Evolutionary conservation across 2,329 filamentous ascomycete species (phyloP).

Genomic region (Corniculantispora saksenae): DNA sequence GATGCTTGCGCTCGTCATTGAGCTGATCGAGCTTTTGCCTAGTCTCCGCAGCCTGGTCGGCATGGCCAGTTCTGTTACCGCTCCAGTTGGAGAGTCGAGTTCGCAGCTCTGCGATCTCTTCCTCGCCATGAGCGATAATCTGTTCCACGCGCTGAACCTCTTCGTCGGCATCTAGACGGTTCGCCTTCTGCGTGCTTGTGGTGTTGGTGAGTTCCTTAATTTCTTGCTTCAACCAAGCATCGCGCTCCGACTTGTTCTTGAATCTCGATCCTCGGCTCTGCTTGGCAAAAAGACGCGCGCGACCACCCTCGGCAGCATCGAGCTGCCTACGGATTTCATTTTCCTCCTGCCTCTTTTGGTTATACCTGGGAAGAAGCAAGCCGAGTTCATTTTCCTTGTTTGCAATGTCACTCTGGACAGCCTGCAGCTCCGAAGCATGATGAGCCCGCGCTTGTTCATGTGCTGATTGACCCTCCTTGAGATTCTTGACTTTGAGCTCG

Average conservation of each 20-base stretch:
- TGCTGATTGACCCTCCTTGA: slow-evolving; percentile 79
- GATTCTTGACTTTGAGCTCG: slow-evolving; percentile 79
- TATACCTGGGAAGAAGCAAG: slow-evolving; percentile 75
- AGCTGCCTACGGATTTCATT: slow-evolving; percentile 69
- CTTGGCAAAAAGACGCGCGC: slow-evolving; percentile 84
- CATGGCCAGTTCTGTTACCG: slow-evolving; percentile 69
- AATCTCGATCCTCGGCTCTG: slow-evolving; percentile 88
- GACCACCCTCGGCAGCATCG: slow-evolving; percentile 71
- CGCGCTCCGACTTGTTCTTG: slow-evolving; percentile 83
- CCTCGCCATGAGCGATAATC: slow-evolving; percentile 71
- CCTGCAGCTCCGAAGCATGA: slow-evolving; percentile 70
- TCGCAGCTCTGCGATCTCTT: slow-evolving; percentile 69
- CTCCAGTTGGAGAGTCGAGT: slow-evolving; percentile 77
- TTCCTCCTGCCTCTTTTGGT: slow-evolving; percentile 72
- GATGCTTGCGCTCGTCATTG: slow-evolving; percentile 80
- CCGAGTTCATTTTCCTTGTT: slow-evolving; percentile 75
- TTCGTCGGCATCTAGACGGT: slow-evolving; percentile 80
- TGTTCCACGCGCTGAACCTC: slow-evolving; percentile 73
- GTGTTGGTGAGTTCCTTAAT: slow-evolving; percentile 78
- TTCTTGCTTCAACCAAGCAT: slow-evolving; percentile 77
- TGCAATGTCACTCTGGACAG: slow-evolving; percentile 73
- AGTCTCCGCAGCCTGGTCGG: slow-evolving; percentile 72
- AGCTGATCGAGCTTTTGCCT: slow-evolving; percentile 78
- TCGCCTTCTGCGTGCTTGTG: slow-evolving; percentile 78
- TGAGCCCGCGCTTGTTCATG: slow-evolving; percentile 71